Base-by-base conservation (phyloP, 179 eudicot genomes). In the Amaranthus tricolor region DNA sequence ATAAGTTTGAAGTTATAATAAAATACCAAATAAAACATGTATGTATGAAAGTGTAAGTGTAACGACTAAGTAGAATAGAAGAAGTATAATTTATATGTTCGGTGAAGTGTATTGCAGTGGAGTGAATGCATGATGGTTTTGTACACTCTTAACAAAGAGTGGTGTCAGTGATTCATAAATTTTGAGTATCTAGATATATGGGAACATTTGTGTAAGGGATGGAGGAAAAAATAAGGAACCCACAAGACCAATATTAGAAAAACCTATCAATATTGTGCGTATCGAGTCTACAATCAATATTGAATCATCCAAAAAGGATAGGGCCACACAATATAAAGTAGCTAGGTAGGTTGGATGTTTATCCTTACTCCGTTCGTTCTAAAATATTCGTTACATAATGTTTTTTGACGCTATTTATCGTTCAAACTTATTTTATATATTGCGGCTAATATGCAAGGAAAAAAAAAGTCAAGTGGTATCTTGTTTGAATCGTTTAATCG, bases 131-230 rank as follows among this genome's bases (percentile, higher is more conserved):
- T 61, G 19, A 76, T 58, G 75, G 48, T 53, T 43, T 70, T 53
- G 54, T 53, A 69, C 72, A 69, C 72, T 53, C 12, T 9, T 76
- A 62, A 76, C 59, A 57, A 61, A 44, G 44, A 44, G 63, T 6
- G 43, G 9, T 77, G 79, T 77, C 79, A 58, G 68, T 9, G 43
- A 9, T 2, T 62, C 45, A 16, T 60, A 68, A 66, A 67, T 47
- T 19, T 50, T 17, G 62, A 9, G 17, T 69, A 62, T 70, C 64
- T 77, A 12, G 75, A 54, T 70, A 69, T 76, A 51, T 62, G 74
- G 66, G 47, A 69, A 31, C 67, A 70, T 43, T 60, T 19, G 62
- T 51, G 48, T 54, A 24, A 69, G 72, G 6, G 48, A 53, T 69
- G 72, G 60, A 69, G 72, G 60, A 53, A 20, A 40, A 69, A 53